Percentiles rank a stretch among this genome's conserved stretches.
Conservation (phyloP, 164 flowering plant genomes). For the Magnolia changhungtana region DNA sequence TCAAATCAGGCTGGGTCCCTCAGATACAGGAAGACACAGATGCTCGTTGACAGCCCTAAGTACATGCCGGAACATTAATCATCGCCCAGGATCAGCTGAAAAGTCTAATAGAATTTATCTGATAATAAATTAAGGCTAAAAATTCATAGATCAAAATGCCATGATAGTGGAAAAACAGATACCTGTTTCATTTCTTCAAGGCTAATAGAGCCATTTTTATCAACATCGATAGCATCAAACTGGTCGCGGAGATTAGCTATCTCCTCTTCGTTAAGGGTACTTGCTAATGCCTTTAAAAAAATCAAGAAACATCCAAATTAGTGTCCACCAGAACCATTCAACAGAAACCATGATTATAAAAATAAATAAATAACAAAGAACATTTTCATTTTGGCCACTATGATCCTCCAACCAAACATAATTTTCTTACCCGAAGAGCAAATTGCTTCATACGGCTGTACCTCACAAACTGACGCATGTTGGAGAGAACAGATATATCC, state of each 20-base stretch:
- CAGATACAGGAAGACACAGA: too few relatives aligned
- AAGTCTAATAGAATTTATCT: too few relatives aligned
- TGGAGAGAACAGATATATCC: constrained; percentile 85
- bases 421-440: constrained; percentile 72
- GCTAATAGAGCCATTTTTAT: constrained; percentile 88
- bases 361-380: too few relatives aligned
- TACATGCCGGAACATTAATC: too few relatives aligned
- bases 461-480: constrained; percentile 93
- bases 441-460: constrained; percentile 93
- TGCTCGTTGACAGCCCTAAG: too few relatives aligned
- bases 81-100: too few relatives aligned
- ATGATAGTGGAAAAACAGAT: constrained; percentile 4
- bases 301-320: constrained; percentile 3
- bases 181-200: constrained; percentile 99
- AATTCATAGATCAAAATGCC: neutral
- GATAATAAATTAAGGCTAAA: neutral
- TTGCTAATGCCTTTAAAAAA: constrained; percentile 75
- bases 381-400: neutral
- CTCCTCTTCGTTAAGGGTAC: constrained; percentile 84
- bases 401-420: neutral
- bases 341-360: neutral
- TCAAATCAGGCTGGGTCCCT: too few relatives aligned
- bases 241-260: constrained; percentile 81
- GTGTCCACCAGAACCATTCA: neutral
- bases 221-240: constrained; percentile 94